A percentile compares a stretch with the other conserved stretches of the same genome.
phyloP scores from a whole-genome alignment of 75 land plant species.

The Larix kaempferi region DNA sequence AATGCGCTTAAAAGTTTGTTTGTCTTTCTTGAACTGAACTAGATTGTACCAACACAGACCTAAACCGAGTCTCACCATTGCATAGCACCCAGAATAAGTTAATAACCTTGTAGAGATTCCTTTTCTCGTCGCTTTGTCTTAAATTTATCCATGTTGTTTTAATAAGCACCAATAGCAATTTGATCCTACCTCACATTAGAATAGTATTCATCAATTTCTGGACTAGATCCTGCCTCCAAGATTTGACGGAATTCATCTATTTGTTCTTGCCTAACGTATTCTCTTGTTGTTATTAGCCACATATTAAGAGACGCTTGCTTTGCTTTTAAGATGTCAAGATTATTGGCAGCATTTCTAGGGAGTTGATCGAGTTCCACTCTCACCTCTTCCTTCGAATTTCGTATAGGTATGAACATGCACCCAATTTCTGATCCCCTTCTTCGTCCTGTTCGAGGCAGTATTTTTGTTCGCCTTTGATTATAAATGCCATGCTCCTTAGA shows the following conservation, averaged over 20 bases:
- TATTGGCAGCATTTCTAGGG: conserved; percentile 23
- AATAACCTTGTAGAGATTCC: too few relatives aligned
- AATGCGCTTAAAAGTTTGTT: conserved; percentile 84
- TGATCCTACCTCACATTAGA: too few relatives aligned
- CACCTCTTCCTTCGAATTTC: conserved; percentile 67
- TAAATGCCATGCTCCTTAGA: too few relatives aligned
- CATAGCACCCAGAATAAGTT: conserved; percentile 72
- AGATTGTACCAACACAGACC: conserved; percentile 78
- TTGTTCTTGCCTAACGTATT: conserved; percentile 95
- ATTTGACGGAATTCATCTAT: conserved; percentile 82
- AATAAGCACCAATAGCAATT: too few relatives aligned
- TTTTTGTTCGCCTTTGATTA: too few relatives aligned
- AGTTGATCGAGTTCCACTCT: conserved; percentile 82
- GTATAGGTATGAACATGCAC: not conserved
- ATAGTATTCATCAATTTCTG: conserved; percentile 16
- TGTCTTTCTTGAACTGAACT: conserved; percentile 76
- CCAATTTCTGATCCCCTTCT: too few relatives aligned
- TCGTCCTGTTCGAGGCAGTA: too few relatives aligned
- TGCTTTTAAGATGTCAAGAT: conserved; percentile 84
- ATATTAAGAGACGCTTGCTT: conserved; percentile 97
- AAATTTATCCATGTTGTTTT: too few relatives aligned
- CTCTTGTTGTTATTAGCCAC: conserved; percentile 98
- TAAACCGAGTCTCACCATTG: conserved; percentile 91
- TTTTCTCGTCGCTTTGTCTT: too few relatives aligned
- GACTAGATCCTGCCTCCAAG: conserved; percentile 90